These are phyloP conservation scores for Penicillium herquei DNA, from an alignment of 495 filamentous ascomycete species.

Conservation along the genomic window DNA sequence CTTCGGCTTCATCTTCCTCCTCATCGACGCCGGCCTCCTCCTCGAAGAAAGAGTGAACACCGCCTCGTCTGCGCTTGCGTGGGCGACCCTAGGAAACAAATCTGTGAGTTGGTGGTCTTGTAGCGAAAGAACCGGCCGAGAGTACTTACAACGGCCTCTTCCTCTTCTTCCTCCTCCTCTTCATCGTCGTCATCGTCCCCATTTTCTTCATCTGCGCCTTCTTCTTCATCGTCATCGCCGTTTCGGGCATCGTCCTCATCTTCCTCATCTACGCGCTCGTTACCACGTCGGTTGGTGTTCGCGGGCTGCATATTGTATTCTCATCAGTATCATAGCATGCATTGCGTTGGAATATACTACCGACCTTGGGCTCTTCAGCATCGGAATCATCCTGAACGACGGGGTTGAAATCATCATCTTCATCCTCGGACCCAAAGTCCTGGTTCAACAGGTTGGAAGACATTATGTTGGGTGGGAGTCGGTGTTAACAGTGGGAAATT, in stretches of 20 bases:
- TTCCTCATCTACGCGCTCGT: conserved; percentile 46
- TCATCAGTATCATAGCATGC: conserved; percentile 18
- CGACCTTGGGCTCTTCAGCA: conserved; percentile 54
- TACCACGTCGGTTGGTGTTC: conserved; percentile 50
- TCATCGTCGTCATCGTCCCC: conserved; percentile 55
- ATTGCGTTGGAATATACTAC: conserved; percentile 16
- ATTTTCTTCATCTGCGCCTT: conserved; percentile 37
- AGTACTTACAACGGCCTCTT: conserved; percentile 24
- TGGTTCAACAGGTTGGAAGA: conserved; percentile 51
- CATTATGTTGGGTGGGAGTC: conserved; percentile 33
- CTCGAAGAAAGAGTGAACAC: conserved; percentile 83
- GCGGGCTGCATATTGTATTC: conserved; percentile 19
- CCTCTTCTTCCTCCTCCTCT: conserved; percentile 40
- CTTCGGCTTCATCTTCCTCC: conserved; percentile 88
- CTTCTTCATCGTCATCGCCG: conserved; percentile 51
- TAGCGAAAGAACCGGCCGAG: conserved; percentile 9
- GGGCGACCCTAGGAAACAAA: conserved; percentile 59
- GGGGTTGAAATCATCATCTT: conserved; percentile 83
- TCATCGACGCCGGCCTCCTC: conserved; percentile 95
- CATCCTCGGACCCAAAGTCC: conserved; percentile 69
- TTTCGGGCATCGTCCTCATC: conserved; percentile 48
- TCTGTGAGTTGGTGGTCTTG: conserved; percentile 14
- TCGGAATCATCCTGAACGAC: conserved; percentile 65
- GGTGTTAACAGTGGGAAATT: neutral
- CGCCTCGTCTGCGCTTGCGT: conserved; percentile 71